Evolutionary conservation across 1,284 basidiomycete species (phyloP), one percentile per base, ranked within the genome.

Genomic region (Sporisorium scitamineum): DNA sequence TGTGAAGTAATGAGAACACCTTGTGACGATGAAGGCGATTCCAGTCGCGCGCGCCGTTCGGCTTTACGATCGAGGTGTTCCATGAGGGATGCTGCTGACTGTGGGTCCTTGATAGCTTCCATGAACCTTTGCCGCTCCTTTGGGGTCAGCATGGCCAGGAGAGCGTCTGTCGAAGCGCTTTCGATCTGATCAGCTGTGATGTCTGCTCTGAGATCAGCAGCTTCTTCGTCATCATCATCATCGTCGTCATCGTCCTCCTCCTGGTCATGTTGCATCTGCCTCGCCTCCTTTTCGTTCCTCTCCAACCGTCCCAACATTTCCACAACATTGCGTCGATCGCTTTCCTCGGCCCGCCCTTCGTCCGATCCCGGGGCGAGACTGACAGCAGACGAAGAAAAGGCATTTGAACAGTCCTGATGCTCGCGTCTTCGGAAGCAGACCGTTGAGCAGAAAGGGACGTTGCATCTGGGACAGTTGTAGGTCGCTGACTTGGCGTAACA

Each of bases 401-500:
- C 48, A 10, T 50, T 27, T 11, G 80, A 57, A 51, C 81, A 83
- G 0, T 64, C 58, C n/a, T 65, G 50, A 55, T 83, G 81, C 18
- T 51, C 55, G 8, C 39, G 22, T 16, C 60, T 65, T 8, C 79
- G 72, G 27, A 78, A 83, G 65, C 81, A 83, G 5, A 22, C 24
- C 14, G 80, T 65, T 9, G 80, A 80, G 64, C 81, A 83, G 59
- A 73, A 83, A 1, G 81, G 81, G 2, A 71, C 54, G 44, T 82
- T 78, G 71, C 81, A 83, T 44, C 61, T 56, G 1, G 81, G 79
- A 56, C 81, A 83, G n/a, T 55, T 78, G 64, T 83, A 83, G 6
- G 61, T 47, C 0, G 80, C 74, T 2, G 54, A 45, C 7, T 61
- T 27, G 29, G 66, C 47, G 51, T 68, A 76, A 60, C 81, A 83